phyloP scores from a whole-genome alignment of 2,329 filamentous ascomycete species.

The Pyrenophora tritici-repentis region DNA sequence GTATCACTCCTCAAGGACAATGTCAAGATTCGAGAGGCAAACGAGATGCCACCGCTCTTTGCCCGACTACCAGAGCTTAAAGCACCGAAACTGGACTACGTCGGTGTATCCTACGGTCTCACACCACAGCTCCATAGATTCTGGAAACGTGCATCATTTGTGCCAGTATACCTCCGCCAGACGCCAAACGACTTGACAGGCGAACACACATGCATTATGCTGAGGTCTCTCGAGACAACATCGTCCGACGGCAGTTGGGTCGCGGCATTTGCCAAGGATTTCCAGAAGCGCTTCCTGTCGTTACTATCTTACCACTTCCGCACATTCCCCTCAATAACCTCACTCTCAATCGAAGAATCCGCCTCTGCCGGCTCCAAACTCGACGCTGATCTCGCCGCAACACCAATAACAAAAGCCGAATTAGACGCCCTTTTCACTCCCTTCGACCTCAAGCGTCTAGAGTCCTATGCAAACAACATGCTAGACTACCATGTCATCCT shows the following conservation, averaged over 20 bases:
- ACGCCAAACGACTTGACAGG: slow-evolving; percentile 96
- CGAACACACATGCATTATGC: slow-evolving; percentile 97
- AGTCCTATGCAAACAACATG: slow-evolving; percentile 95
- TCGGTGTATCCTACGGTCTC: slow-evolving; percentile 94
- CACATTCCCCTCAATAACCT: slow-evolving; percentile 75
- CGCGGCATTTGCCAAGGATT: slow-evolving; percentile 87
- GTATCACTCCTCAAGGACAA: slow-evolving; percentile 81
- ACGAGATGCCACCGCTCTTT: slow-evolving; percentile 91
- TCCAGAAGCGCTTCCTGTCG: slow-evolving; percentile 89
- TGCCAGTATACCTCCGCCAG: slow-evolving; percentile 90
- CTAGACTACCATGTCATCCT: slow-evolving; percentile 97
- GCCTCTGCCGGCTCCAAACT: slow-evolving; percentile 73
- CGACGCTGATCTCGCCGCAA: slow-evolving; percentile 58
- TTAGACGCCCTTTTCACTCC: slow-evolving; percentile 81
- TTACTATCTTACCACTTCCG: slow-evolving; percentile 93
- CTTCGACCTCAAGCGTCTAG: slow-evolving; percentile 92
- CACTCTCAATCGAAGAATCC: slow-evolving; percentile 86
- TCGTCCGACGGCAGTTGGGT: slow-evolving; percentile 76
- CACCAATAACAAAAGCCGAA: slow-evolving; percentile 71
- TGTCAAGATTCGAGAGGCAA: slow-evolving; percentile 86
- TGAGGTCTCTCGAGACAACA: slow-evolving; percentile 70
- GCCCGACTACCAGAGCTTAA: slow-evolving; percentile 82
- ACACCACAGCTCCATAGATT: slow-evolving; percentile 89
- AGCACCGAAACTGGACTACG: slow-evolving; percentile 81
- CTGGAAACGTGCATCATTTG: slow-evolving; percentile 88